Evolutionary conservation across 345 rosid species (phyloP), one percentile per base, ranked within the genome.

Genomic region (Corymbia maculata): DNA sequence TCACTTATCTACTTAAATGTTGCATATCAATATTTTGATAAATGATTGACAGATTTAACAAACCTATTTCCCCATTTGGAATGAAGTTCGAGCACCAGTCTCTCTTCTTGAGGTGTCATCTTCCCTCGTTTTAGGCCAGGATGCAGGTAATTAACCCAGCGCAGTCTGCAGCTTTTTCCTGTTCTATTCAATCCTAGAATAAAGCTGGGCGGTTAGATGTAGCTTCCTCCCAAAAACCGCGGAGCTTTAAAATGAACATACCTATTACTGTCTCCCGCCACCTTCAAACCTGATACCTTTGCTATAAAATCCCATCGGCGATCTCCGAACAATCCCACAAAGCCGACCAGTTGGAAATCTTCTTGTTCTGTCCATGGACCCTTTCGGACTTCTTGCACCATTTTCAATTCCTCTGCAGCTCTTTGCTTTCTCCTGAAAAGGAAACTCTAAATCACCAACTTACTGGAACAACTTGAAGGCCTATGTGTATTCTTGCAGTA

Each of bases 221-320:
- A 88, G 94, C 91, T 92, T 94, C 92, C 90, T 90, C 89, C 90
- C 89, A 86, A 93, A 89, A 93, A 93, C 87, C 90, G 91, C 92
- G 68, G 3, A 86, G 93, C 92, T 93, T 86, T 92, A 93, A 91
- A 87, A 91, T 47, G 36, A 91, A 50, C 97, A 90, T 94, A 96
- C 99, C 98, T 96, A 96, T 86, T 90, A 93, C 87, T 93, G 93
- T 95, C 99, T 95, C 99, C 99, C 99, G 92, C 99, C 99, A 96
- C 99, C 99, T 96, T 97, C 99, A 98, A 98, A 98, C 99, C 99
- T 98, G 99, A 98, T 91, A 98, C 97, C 93, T 98, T 95, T 3
- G 99, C 99, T 87, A 98, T 93, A 95, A 94, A 98, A 90, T 98
- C 99, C 99, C 99, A 98, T 90, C 99, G 93, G 85, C 99, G 98